Evolutionary conservation across 306 rosid species (phyloP).

Genomic region (Vicia sativa): DNA sequence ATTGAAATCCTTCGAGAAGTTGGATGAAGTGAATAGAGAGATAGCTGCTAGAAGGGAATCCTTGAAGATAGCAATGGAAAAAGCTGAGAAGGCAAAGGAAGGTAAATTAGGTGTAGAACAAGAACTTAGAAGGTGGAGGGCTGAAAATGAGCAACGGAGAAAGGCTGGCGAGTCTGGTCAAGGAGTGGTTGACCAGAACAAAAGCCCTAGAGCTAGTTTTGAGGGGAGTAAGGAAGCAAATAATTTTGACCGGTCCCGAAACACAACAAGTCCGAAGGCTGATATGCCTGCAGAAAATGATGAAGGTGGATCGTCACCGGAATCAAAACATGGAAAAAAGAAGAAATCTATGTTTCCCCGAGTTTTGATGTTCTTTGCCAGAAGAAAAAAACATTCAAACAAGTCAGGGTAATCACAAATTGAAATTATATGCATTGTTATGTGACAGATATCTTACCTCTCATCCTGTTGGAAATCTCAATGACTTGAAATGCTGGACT

Average conservation of each 20-base stretch:
- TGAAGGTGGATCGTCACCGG: constrained; percentile 59
- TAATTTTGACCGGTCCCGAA: constrained; percentile 35
- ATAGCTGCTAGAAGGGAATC: constrained; percentile 77
- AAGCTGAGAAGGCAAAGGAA: constrained; percentile 96
- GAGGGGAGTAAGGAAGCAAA: constrained; percentile 62
- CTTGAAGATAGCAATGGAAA: constrained; percentile 77
- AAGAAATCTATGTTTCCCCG: constrained; percentile 79
- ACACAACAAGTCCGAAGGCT: constrained; percentile 58
- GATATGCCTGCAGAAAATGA: constrained; percentile 32
- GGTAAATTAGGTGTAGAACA: constrained; percentile 97
- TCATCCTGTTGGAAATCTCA: constrained; percentile 38
- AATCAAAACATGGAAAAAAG: constrained; percentile 63
- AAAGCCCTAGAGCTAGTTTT: constrained; percentile 72
- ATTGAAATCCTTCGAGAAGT: constrained; percentile 68
- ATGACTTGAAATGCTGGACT: constrained; percentile 51
- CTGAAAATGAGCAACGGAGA: constrained; percentile 82
- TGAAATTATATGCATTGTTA: constrained; percentile 29
- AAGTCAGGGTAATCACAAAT: constrained; percentile 51
- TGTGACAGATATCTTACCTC: constrained; percentile 42
- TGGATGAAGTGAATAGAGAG: constrained; percentile 80
- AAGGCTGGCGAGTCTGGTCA: constrained; percentile 68
- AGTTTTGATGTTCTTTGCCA: constrained; percentile 83
- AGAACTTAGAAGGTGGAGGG: constrained; percentile 93
- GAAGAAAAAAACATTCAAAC: constrained; percentile 56
- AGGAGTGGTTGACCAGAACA: constrained; percentile 49